Conservation (phyloP, 2,329 filamentous ascomycete genomes). For the Neofusicoccum umdonicola region DNA sequence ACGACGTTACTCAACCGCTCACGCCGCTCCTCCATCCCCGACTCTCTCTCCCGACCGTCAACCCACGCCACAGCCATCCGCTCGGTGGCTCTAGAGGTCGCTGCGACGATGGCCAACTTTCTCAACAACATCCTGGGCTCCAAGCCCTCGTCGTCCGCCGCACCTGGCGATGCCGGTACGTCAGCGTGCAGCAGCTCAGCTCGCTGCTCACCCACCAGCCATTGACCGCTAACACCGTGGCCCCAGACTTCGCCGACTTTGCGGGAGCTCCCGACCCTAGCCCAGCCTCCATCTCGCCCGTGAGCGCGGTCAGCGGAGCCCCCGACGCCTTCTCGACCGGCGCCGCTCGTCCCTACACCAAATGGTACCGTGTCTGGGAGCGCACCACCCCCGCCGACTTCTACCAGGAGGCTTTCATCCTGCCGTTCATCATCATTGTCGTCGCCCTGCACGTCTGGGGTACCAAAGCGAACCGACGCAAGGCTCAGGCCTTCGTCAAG, state of each 20-base stretch:
- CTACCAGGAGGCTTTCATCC: slow-evolving; percentile 78
- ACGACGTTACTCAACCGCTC: slow-evolving; percentile 6
- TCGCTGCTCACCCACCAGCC: slow-evolving; percentile 19
- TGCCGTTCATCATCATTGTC: slow-evolving; percentile 71
- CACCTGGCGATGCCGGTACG: slow-evolving; percentile 65
- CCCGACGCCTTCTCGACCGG: slow-evolving; percentile 42
- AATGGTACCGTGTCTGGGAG: slow-evolving; percentile 97
- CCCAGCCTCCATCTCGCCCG: slow-evolving; percentile 47
- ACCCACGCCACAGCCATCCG: neutral
- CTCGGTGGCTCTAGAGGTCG: slow-evolving; percentile 1
- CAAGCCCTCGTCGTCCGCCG: slow-evolving; percentile 57
- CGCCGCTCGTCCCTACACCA: slow-evolving; percentile 69
- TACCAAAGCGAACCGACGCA: slow-evolving; percentile 72
- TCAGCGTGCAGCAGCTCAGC: slow-evolving; percentile 25
- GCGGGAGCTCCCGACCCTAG: slow-evolving; percentile 71
- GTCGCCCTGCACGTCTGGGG: slow-evolving; percentile 80
- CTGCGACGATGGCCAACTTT: slow-evolving; percentile 49
- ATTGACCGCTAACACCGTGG: slow-evolving; percentile 19
- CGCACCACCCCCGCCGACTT: slow-evolving; percentile 82
- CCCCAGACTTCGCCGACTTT: slow-evolving; percentile 88
- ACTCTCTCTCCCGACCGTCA: neutral
- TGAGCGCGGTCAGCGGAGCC: slow-evolving; percentile 41
- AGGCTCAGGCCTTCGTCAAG: slow-evolving; percentile 76
- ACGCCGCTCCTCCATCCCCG: neutral
- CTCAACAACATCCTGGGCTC: slow-evolving; percentile 67